These are phyloP conservation scores for Trichophyton benhamiae DNA, from an alignment of 2,329 filamentous ascomycete genomes.

Conservation along the genomic window DNA sequence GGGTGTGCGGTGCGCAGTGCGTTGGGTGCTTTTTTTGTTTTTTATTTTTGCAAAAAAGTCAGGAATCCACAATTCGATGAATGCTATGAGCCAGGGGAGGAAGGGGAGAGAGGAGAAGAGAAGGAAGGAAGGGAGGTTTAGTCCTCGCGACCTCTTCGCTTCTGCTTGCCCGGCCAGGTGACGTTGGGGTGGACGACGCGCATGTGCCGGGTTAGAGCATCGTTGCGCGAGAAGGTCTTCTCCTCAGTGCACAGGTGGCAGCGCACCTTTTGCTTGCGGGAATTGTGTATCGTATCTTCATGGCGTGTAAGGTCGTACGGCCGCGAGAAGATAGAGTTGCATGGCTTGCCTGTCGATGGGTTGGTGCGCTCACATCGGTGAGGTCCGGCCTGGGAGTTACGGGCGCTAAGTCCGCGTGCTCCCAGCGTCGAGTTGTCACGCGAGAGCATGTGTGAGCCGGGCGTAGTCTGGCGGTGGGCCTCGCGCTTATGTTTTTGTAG, in stretches of 20 bases:
- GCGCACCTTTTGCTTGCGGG: constrained; percentile 82
- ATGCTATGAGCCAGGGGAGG: not conserved
- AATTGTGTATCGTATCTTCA: constrained; percentile 95
- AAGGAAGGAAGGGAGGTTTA: not conserved
- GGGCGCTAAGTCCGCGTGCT: constrained; percentile 28
- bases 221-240: constrained; percentile 91
- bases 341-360: constrained; percentile 86
- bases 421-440: constrained; percentile 35
- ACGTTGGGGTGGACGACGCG: constrained; percentile 85
- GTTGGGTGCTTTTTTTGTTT: not conserved
- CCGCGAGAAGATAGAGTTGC: constrained; percentile 84
- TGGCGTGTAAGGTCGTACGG: constrained; percentile 95
- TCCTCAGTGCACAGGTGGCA: constrained; percentile 90
- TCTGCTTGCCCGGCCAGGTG: constrained; percentile 59
- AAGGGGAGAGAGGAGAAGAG: not conserved
- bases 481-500: constrained; percentile 95
- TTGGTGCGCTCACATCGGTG: constrained; percentile 90
- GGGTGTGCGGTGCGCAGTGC: too few relatives aligned
- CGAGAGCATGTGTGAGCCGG: constrained; percentile 34
- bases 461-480: constrained; percentile 65
- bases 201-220: constrained; percentile 89
- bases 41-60: not conserved
- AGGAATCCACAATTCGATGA: not conserved
- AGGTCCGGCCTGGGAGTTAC: constrained; percentile 83
- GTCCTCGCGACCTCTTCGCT: constrained; percentile 27